Evolutionary conservation across 345 rosid genomes (phyloP), one percentile per base, ranked within the genome.

Genomic region (Lepidium didymum): DNA sequence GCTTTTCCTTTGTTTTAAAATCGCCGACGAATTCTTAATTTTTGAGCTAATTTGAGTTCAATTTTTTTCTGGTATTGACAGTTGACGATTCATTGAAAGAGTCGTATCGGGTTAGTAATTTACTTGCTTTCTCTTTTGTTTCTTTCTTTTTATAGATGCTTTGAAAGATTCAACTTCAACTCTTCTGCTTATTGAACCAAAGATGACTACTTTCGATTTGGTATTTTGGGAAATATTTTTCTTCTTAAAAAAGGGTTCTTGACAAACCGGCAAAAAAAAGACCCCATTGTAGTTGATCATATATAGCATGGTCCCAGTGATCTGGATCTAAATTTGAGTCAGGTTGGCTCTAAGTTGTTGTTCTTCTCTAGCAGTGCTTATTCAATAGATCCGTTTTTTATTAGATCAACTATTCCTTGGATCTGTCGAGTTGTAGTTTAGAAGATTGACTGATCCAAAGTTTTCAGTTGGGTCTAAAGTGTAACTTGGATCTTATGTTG

Each of bases 21-120:
- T 61, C 78, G 38, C 75, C 69, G 45, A 34, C 53, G 14, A 73
- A 51, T 23, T 52, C 46, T 45, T 61, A 8, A 77, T 34, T 7
- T 52, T 43, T 15, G 9, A 44, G 2, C 70, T 71, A 41, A 53
- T 51, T 10, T 54, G 3, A 33, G 9, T 14, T 25, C 19, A 3
- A 16, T 23, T 31, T 14, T 16, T 12, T 46, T 37, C 11, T 59
- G 43, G 36, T 62, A 62, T 77, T 62, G 43, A 58, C 83, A 87
- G 97, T 88, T 41, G 97, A 90, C 71, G 94, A 85, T 65, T 42
- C 86, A 37, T 67, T 86, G 56, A 87, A 78, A 86, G 65, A 58
- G 52, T 81, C 89, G 60, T 94, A 80, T 76, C 76, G 84, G 96
- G 99, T 89, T 67, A 71, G 89, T 79, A 16, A 10, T 14, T 31